These are phyloP conservation scores for Neurospora crassa DNA, from an alignment of 2,329 filamentous ascomycete species.

Conservation along the genomic window DNA sequence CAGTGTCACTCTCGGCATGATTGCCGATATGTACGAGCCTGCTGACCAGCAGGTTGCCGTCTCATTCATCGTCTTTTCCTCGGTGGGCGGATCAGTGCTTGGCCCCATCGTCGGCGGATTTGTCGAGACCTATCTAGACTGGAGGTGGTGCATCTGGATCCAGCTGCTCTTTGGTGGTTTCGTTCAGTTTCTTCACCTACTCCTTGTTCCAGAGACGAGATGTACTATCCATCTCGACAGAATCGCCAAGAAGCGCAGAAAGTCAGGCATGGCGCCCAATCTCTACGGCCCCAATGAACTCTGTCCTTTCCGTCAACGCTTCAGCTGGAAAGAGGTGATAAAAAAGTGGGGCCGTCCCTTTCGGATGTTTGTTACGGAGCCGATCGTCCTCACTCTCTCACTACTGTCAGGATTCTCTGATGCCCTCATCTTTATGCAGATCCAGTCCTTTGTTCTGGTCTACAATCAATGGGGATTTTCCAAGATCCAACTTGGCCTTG, in stretches of 20 bases:
- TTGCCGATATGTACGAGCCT: conserved; percentile 64
- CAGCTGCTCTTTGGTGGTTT: conserved; percentile 68
- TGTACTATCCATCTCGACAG: conserved; percentile 68
- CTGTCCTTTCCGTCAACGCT: conserved; percentile 45
- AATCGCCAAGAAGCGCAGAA: conserved; percentile 65
- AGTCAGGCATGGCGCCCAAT: conserved; percentile 48
- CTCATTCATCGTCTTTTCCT: conserved; percentile 68
- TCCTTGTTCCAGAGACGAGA: conserved; percentile 69
- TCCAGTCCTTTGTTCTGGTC: conserved; percentile 60
- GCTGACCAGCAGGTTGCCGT: conserved; percentile 68
- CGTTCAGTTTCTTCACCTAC: conserved; percentile 56
- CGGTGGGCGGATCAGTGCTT: conserved; percentile 66
- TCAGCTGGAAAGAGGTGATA: conserved; percentile 47
- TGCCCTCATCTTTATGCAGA: conserved; percentile 69
- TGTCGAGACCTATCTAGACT: conserved; percentile 54
- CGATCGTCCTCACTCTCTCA: conserved; percentile 62
- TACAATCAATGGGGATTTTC: conserved; percentile 58
- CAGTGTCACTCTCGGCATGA: conserved; percentile 65
- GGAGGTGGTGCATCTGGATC: conserved; percentile 69
- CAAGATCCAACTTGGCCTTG: conserved; percentile 44
- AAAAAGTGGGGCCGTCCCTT: conserved; percentile 55
- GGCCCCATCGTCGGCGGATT: conserved; percentile 75
- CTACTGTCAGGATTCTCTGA: conserved; percentile 65
- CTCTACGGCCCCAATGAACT: conserved; percentile 68
- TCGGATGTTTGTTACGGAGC: conserved; percentile 64